Evolutionary conservation across 129 eudicot genomes (phyloP).

Genomic region (Centrapalus pauciflorus): DNA sequence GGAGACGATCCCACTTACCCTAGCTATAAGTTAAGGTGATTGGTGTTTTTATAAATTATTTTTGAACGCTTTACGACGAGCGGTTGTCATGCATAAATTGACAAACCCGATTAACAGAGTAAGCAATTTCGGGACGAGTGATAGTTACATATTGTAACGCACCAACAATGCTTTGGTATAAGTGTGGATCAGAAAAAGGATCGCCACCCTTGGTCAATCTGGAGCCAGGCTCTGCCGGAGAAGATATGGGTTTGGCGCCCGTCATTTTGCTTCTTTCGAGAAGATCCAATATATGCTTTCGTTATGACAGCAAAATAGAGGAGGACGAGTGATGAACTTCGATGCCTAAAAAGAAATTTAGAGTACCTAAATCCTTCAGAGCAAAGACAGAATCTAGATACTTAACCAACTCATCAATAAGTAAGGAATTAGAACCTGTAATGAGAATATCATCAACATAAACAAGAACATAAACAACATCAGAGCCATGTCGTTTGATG

Average conservation of each 20-base stretch:
- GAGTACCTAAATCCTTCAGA: not conserved
- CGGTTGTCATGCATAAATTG: constrained; percentile 25
- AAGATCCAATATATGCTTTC: not conserved
- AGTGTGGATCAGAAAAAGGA: not conserved
- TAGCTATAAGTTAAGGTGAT: no score
- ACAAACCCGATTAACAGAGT: not conserved
- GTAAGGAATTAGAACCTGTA: not conserved
- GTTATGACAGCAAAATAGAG: not conserved
- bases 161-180: not conserved
- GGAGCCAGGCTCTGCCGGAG: not conserved
- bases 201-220: not conserved
- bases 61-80: no score
- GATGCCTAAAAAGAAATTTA: not conserved
- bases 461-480: not conserved
- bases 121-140: constrained; percentile 3
- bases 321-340: not conserved
- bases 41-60: no score
- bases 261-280: not conserved
- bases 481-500: not conserved
- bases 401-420: not conserved
- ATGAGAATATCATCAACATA: not conserved
- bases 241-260: not conserved
- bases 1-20: no score
- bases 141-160: not conserved
- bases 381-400: not conserved